Base-by-base conservation (phyloP, 305 asterid species). In the Fraxinus platypoda region DNA sequence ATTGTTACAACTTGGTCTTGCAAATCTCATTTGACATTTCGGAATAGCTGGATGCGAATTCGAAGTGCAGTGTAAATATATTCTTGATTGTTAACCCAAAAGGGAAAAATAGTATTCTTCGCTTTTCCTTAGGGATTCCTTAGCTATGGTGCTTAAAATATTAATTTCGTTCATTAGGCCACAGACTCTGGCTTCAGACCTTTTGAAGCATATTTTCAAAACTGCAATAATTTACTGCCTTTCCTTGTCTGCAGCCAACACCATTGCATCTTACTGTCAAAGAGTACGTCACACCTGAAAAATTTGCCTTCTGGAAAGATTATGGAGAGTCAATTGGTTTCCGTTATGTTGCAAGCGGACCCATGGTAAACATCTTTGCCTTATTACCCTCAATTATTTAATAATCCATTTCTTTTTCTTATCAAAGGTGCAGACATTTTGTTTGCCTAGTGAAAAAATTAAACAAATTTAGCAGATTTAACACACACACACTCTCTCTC, bases 301-400 rank as follows among this genome's bases (percentile, higher is more conserved):
- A 96, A 31, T 96, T 94, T 89, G 90, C 93, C 59, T 88, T 87
- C 82, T 96, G 99, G 99, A 96, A 96, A 89, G 94, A 91, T 2
- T 96, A 96, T 23, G 99, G 99, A 41, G 99, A 96, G 89, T 92
- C 97, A 9, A 93, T 90, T 83, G 99, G 99, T 78, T 96, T 96
- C 88, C 95, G 98, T 23, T 94, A 96, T 80, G 98, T 96, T 81
- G 99, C 99, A 75, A 94, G 99, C 86, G 99, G 99, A 80, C 99
- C 99, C 80, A 76, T 96, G 98, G 99, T 95, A 89, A 89, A 64
- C 62, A 75, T 74, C 75, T 79, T 13, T 59, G 37, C 41, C 23
- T 38, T 74, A 1, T 81, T 12, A 26, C 83, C 38, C 76, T 74
- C 37, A 4, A 33, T 35, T 82, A 54, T 75, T 57, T 66, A 49